Percentiles rank a stretch among this genome's conserved stretches.
These are phyloP conservation scores for Zygosaccharomyces bisporus DNA, from an alignment of 805 yeast species.

Conservation along the genomic window DNA sequence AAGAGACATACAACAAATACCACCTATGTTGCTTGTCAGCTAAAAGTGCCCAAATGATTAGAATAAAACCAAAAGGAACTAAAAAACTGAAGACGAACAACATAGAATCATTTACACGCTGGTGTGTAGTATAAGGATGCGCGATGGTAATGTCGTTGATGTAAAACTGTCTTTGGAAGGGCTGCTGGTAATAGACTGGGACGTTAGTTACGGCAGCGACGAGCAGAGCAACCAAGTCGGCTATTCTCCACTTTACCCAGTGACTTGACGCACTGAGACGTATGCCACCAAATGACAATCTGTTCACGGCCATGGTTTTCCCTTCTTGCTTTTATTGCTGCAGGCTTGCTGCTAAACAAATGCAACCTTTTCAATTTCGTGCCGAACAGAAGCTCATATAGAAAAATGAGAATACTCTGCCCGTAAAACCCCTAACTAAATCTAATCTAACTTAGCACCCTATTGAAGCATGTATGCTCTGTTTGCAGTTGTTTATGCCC, in stretches of 20 bases:
- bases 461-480: too few relatives aligned
- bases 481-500: too few relatives aligned
- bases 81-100: constrained; percentile 53
- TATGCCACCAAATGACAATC: constrained; percentile 24
- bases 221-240: constrained; percentile 37
- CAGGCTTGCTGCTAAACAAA: background rate
- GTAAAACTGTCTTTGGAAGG: constrained; percentile 75
- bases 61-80: constrained; percentile 46
- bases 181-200: constrained; percentile 41
- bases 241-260: constrained; percentile 38
- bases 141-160: constrained; percentile 71
- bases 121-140: constrained; percentile 75
- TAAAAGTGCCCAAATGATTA: constrained; percentile 31
- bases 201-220: constrained; percentile 32
- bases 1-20: constrained; percentile 59
- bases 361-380: background rate
- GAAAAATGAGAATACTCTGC: too few relatives aligned
- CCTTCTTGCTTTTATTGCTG: background rate
- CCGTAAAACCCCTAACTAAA: too few relatives aligned
- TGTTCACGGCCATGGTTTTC: constrained; percentile 25
- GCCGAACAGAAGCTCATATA: background rate
- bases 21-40: constrained; percentile 49
- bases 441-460: too few relatives aligned
- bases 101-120: constrained; percentile 58
- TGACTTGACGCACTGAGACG: constrained; percentile 3